A percentile compares a stretch with the other conserved stretches of the same genome.
phyloP scores from a whole-genome alignment of 2,329 filamentous ascomycete genomes.

The Aureobasidium sp. region DNA sequence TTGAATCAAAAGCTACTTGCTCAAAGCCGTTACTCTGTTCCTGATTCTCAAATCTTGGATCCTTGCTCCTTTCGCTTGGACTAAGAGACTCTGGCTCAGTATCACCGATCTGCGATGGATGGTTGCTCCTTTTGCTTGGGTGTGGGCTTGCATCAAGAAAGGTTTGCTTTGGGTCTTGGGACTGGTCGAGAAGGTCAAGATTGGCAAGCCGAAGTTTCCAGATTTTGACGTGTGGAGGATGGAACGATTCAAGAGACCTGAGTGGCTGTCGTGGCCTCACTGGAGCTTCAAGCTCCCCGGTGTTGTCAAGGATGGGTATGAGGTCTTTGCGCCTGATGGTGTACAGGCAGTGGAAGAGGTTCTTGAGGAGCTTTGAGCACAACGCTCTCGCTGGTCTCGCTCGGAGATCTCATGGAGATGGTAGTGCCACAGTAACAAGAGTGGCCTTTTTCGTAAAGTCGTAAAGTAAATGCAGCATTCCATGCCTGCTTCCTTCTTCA shows the following conservation, averaged over 20 bases:
- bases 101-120: neutral
- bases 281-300: neutral
- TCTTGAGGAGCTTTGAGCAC: neutral
- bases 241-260: neutral
- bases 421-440: neutral
- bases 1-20: slow-evolving; percentile 1
- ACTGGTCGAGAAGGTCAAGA: neutral
- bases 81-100: neutral
- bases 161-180: neutral
- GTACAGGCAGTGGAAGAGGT: neutral
- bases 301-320: neutral
- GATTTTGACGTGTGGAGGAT: neutral
- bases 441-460: neutral
- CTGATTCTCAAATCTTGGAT: neutral
- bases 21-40: neutral
- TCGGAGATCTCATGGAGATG: neutral
- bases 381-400: neutral
- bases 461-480: neutral
- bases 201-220: neutral
- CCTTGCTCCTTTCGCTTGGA: neutral
- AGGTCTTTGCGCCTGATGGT: neutral
- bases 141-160: neutral
- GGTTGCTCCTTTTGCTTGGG: neutral
- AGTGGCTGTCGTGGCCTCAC: neutral
- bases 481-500: neutral